phyloP scores from a whole-genome alignment of 768 basidiomycete genomes.

The Neoboletus brunneissimus region DNA sequence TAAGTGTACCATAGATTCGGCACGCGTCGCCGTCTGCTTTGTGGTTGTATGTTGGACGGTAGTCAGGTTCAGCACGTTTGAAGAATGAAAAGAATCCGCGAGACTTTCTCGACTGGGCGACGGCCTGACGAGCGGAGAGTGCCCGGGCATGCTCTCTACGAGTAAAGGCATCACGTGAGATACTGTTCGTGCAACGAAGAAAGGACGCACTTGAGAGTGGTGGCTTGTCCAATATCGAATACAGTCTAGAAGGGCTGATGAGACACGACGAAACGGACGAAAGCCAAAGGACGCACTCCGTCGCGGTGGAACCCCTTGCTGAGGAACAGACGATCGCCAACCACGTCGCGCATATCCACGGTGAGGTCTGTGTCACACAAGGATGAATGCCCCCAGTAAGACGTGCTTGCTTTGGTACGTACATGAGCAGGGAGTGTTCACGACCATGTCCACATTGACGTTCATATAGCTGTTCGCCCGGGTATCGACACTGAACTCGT shows the following conservation, averaged over 20 bases:
- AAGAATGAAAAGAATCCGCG: conserved; percentile 70
- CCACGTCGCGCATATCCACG: conserved; percentile 86
- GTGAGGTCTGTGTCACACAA: conserved; percentile 55
- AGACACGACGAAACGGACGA: neutral
- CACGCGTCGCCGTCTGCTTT: conserved; percentile 72
- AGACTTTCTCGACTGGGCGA: conserved; percentile 70
- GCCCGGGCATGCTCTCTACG: conserved; percentile 58
- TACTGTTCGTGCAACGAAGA: neutral
- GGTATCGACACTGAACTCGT: conserved; percentile 82
- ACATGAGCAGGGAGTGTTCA: conserved; percentile 94
- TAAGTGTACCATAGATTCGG: conserved; percentile 77
- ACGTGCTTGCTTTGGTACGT: conserved; percentile 35
- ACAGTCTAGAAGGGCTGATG: conserved; percentile 45
- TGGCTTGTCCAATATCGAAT: conserved; percentile 83
- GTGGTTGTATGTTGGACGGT: conserved; percentile 73
- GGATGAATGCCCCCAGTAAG: neutral
- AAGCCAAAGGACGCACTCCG: conserved; percentile 51
- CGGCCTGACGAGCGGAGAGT: conserved; percentile 66
- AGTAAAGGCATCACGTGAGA: neutral
- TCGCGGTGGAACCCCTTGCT: conserved; percentile 80
- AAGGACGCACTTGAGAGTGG: conserved; percentile 52
- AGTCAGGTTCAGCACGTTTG: conserved; percentile 41
- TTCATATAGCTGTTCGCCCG: conserved; percentile 60
- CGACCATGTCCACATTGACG: conserved; percentile 89
- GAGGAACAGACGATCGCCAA: conserved; percentile 90